Conservation (phyloP, 2,329 filamentous ascomycete genomes). For the Microdochium nivale region DNA sequence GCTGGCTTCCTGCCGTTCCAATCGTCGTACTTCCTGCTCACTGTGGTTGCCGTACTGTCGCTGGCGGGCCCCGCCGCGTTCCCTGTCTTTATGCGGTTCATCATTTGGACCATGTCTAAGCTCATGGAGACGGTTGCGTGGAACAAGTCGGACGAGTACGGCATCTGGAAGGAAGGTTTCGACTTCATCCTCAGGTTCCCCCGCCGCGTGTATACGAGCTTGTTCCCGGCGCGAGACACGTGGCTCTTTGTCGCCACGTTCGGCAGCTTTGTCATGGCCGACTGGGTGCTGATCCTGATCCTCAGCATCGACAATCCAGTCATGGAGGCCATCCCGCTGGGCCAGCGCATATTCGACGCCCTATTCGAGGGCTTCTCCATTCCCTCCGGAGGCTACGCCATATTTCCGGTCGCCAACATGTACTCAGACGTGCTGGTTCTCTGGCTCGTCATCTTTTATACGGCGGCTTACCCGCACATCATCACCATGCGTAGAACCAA, state of each 20-base stretch:
- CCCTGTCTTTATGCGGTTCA: conserved; percentile 37
- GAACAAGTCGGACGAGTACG: conserved; percentile 13
- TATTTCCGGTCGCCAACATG: conserved; percentile 36
- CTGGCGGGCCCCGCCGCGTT: conserved; percentile 44
- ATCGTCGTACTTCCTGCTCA: conserved; percentile 22
- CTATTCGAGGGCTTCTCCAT: conserved; percentile 43
- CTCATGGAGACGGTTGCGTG: conserved; percentile 11
- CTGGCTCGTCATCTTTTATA: conserved; percentile 60
- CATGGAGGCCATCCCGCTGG: conserved; percentile 30
- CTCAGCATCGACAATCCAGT: conserved; percentile 42
- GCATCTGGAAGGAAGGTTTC: conserved; percentile 23
- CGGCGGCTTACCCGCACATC: conserved; percentile 53
- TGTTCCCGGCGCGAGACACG: conserved; percentile 44
- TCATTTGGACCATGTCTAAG: conserved; percentile 34
- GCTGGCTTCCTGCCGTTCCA: conserved; percentile 41
- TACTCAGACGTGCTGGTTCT: conserved; percentile 51
- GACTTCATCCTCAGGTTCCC: conserved; percentile 27
- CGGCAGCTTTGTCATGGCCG: conserved; percentile 36
- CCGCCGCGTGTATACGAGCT: conserved; percentile 32
- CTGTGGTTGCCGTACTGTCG: conserved; percentile 17
- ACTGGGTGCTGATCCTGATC: conserved; percentile 44
- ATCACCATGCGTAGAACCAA: conserved; percentile 62
- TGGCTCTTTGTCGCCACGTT: conserved; percentile 43
- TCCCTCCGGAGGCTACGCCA: conserved; percentile 45
- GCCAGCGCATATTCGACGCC: conserved; percentile 40